Evolutionary conservation across 768 basidiomycete genomes (phyloP).

Genomic region (Lactifluus subvellereus): DNA sequence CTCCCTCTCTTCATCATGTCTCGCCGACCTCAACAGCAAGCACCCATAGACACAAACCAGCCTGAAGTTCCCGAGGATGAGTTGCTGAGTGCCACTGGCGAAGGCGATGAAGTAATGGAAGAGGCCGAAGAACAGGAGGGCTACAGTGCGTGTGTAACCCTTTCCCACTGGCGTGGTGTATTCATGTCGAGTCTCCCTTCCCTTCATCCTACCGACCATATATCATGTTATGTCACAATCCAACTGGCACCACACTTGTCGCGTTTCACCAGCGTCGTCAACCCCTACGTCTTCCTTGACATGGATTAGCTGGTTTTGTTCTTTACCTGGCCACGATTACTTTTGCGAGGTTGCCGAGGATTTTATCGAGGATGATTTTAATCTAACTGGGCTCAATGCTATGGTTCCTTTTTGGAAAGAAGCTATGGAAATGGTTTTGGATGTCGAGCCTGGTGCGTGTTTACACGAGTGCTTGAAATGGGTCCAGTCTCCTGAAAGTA

Average conservation of each 20-base stretch:
- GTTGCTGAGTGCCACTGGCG: slow-evolving; percentile 47
- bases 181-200: slow-evolving; percentile 6
- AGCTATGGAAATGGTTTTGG: slow-evolving; percentile 99
- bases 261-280: slow-evolving; percentile 57
- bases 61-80: slow-evolving; percentile 59
- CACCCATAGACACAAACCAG: slow-evolving; percentile 41
- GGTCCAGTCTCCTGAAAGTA: slow-evolving; percentile 21
- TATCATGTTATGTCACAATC: not conserved
- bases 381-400: slow-evolving; percentile 89
- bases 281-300: slow-evolving; percentile 88
- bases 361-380: slow-evolving; percentile 99
- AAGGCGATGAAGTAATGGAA: slow-evolving; percentile 78
- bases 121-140: slow-evolving; percentile 59
- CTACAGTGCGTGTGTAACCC: slow-evolving; percentile 57
- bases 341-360: slow-evolving; percentile 98
- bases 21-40: slow-evolving; percentile 30
- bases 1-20: slow-evolving; percentile 30
- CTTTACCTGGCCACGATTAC: slow-evolving; percentile 92
- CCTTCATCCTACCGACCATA: slow-evolving; percentile 3
- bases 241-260: slow-evolving; percentile 4
- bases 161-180: slow-evolving; percentile 12
- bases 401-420: slow-evolving; percentile 99
- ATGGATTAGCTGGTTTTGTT: slow-evolving; percentile 97
- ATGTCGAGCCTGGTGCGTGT: slow-evolving; percentile 91
- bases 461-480: slow-evolving; percentile 13